phyloP scores from a whole-genome alignment of 169 alveolate genomes.

The Toxoplasma gondii region DNA sequence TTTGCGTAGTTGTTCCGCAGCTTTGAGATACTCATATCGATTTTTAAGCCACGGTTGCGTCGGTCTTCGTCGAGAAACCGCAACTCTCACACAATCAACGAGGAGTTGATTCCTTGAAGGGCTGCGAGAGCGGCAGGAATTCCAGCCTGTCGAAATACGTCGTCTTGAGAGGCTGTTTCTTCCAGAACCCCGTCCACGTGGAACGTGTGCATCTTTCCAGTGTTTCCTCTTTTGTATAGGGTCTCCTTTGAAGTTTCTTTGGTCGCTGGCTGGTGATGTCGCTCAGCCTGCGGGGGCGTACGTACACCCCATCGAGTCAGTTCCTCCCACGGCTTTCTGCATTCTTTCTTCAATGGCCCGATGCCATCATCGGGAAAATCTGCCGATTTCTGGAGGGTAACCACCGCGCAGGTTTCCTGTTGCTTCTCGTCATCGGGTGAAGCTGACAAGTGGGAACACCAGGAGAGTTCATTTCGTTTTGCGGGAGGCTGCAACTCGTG shows the following conservation, averaged over 20 bases:
- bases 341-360: no score
- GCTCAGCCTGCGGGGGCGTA: background rate
- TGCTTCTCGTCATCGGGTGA: no score
- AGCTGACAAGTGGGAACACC: no score
- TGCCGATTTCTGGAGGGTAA: background rate
- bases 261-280: background rate
- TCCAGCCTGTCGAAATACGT: background rate
- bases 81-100: background rate
- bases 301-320: background rate
- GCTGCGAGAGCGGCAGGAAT: background rate
- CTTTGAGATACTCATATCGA: no score
- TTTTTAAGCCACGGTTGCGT: no score
- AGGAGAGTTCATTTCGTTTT: no score
- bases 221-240: background rate
- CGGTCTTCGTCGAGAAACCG: no score
- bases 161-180: background rate
- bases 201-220: background rate
- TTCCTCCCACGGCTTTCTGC: background rate
- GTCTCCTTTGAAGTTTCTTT: background rate
- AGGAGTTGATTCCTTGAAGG: background rate
- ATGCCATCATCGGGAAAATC: no score
- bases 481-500: no score
- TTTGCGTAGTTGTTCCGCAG: no score
- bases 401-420: background rate
- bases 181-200: slow-evolving; percentile 2